Percentiles rank a stretch among this genome's conserved stretches.
These are phyloP conservation scores for California macrophylla DNA, from an alignment of 441 rosid species.

Conservation along the genomic window DNA sequence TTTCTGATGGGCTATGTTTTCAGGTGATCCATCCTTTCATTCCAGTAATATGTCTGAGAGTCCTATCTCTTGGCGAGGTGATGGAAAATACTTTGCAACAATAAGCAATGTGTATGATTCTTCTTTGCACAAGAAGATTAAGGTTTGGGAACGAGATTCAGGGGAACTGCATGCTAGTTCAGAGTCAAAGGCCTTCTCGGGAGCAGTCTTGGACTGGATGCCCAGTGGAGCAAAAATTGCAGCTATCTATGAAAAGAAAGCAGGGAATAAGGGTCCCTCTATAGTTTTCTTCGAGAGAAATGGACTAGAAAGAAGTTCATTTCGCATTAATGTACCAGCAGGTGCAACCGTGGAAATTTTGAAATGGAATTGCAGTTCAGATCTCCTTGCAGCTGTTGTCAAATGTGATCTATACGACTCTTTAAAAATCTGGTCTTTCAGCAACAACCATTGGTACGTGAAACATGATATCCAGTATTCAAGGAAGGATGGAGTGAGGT, in stretches of 20 bases:
- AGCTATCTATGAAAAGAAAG: constrained; percentile 49
- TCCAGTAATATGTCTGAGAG: constrained; percentile 28
- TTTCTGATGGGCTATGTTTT: constrained; percentile 14
- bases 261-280: constrained; percentile 44
- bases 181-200: constrained; percentile 51
- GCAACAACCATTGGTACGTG: constrained; percentile 86
- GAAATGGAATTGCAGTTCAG: constrained; percentile 90
- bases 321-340: constrained; percentile 40
- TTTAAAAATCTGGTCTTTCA: constrained; percentile 64
- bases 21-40: constrained; percentile 38
- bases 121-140: constrained; percentile 43
- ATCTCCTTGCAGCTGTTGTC: constrained; percentile 71
- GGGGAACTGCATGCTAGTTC: constrained; percentile 67
- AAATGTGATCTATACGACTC: constrained; percentile 48
- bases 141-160: constrained; percentile 87
- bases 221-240: constrained; percentile 91
- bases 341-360: constrained; percentile 44
- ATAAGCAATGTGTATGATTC: constrained; percentile 31
- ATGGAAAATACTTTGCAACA: constrained; percentile 77
- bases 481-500: constrained; percentile 47
- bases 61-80: constrained; percentile 83
- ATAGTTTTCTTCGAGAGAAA: constrained; percentile 75
- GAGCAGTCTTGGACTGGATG: constrained; percentile 84
- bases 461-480: constrained; percentile 67
- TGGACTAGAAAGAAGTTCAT: constrained; percentile 73